These are phyloP conservation scores for Dendrobium officinale DNA, from an alignment of 106 monocot species.

Conservation along the genomic window DNA sequence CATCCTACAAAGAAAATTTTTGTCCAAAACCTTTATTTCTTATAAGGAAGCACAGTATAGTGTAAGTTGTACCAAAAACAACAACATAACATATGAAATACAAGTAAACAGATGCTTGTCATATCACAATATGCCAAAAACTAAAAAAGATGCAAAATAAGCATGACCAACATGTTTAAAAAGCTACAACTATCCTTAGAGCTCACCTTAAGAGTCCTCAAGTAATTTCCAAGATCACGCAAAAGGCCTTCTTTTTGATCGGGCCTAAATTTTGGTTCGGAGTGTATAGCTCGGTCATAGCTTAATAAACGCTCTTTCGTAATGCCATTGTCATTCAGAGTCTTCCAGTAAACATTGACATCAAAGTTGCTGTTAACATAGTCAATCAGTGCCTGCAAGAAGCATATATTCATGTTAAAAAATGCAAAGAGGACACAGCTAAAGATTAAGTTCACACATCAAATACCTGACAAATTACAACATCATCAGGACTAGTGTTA, in stretches of 20 bases:
- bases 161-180: not conserved
- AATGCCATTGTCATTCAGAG: constrained; percentile 70
- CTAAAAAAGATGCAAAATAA: not conserved
- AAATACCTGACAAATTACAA: constrained; percentile 93
- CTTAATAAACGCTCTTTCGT: constrained; percentile 87
- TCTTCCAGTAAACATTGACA: constrained; percentile 79
- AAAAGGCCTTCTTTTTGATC: constrained; percentile 84
- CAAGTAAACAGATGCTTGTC: not conserved
- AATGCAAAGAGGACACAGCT: not conserved
- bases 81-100: not conserved
- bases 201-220: constrained; percentile 89
- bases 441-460: not conserved
- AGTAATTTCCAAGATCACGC: constrained; percentile 80
- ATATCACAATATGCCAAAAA: not conserved
- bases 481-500: constrained; percentile 99
- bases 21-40: not conserved
- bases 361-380: constrained; percentile 78
- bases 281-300: constrained; percentile 93
- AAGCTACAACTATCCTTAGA: not conserved
- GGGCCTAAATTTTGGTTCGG: constrained; percentile 75
- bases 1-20: not conserved
- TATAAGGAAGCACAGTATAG: not conserved
- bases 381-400: constrained; percentile 83
- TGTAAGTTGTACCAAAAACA: not conserved
- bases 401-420: constrained; percentile 9